These are phyloP conservation scores for Teunomyces cretensis DNA, from an alignment of 805 yeast species.

Conservation along the genomic window DNA sequence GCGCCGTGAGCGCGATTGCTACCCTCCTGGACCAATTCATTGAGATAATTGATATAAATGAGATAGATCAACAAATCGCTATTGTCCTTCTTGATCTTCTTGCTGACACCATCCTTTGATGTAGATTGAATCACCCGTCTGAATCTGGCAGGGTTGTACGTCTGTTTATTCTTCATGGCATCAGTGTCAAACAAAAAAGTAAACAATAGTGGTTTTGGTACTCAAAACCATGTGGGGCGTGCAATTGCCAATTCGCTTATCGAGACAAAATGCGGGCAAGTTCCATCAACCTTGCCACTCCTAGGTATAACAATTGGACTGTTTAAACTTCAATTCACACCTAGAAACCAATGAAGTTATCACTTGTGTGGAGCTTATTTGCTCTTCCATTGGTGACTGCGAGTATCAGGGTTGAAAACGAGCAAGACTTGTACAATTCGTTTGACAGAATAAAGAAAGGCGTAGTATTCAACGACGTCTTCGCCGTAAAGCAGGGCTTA, in stretches of 20 bases:
- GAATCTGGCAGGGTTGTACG: conserved; percentile 19
- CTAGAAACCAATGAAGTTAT: neutral
- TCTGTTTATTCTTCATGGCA: conserved; percentile 5
- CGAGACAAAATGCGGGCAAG: conserved; percentile 1
- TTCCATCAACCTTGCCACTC: neutral
- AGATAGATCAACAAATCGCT: conserved; percentile 46
- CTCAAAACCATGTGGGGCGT: neutral
- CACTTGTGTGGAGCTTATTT: neutral
- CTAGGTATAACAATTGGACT: too few relatives aligned
- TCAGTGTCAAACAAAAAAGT: neutral
- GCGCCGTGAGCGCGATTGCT: conserved; percentile 35
- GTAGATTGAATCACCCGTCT: conserved; percentile 20
- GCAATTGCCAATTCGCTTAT: neutral
- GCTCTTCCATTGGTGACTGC: neutral
- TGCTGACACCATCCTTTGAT: conserved; percentile 9
- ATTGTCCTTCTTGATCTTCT: conserved; percentile 33
- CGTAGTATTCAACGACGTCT: conserved; percentile 24
- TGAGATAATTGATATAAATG: conserved; percentile 48
- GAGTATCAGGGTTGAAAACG: neutral
- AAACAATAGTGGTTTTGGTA: neutral
- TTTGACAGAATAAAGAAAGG: conserved; percentile 23
- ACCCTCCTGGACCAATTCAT: conserved; percentile 41
- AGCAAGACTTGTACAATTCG: conserved; percentile 8
- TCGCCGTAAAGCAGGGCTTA: neutral
- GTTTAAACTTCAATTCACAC: neutral